phyloP scores from a whole-genome alignment of 345 rosid species.

The Eutrema yunnanense region DNA sequence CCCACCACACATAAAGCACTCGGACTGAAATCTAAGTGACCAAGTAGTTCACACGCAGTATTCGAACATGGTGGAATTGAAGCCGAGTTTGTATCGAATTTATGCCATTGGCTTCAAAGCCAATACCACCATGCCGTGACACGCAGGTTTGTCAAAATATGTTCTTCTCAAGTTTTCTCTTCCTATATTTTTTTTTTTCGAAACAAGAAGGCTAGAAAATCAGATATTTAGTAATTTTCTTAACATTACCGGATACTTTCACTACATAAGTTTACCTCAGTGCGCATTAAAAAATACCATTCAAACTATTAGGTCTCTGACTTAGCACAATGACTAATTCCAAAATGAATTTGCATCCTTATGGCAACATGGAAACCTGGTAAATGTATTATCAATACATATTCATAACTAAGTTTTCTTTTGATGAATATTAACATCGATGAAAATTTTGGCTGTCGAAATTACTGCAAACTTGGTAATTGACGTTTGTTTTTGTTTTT shows the following conservation, averaged over 20 bases:
- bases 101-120: neutral
- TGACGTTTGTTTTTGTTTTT: neutral
- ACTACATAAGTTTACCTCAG: neutral
- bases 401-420: neutral
- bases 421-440: neutral
- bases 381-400: neutral
- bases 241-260: neutral
- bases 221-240: neutral
- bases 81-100: neutral
- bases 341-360: neutral
- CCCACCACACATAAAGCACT: neutral
- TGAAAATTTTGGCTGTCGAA: neutral
- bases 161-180: no score
- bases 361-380: neutral
- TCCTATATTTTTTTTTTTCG: neutral
- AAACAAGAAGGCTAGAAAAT: neutral
- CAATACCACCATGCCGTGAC: neutral
- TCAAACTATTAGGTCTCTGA: slow-evolving; percentile 2
- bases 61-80: no score
- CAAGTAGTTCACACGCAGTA: no score
- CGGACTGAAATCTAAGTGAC: no score
- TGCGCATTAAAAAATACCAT: neutral
- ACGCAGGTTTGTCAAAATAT: neutral
- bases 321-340: neutral
- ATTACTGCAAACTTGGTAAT: neutral